Percentiles rank a stretch among this genome's conserved stretches.
Conservation (phyloP, 169 alveolate genomes). For the Plasmodium falciparum region DNA sequence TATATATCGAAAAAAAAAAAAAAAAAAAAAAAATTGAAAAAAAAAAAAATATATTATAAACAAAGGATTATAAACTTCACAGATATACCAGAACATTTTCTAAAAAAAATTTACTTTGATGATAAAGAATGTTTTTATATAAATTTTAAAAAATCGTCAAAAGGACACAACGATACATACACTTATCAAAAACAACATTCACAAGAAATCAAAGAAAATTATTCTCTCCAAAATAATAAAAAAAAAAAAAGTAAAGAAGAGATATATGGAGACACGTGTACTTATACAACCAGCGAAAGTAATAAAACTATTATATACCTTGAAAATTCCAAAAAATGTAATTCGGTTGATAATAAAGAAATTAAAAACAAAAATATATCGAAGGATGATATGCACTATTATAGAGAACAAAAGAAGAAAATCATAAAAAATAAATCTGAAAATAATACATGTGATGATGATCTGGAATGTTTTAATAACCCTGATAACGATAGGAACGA, state of each 20-base stretch:
- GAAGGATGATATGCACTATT: background rate
- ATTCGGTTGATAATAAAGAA: slow-evolving; percentile 17
- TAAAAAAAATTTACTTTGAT: slow-evolving; percentile 45
- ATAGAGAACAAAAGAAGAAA: slow-evolving; percentile 14
- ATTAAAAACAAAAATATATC: background rate
- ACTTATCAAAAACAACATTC: too few species aligned
- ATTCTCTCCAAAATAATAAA: too few species aligned
- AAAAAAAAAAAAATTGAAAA: slow-evolving; percentile 7
- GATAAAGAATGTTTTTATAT: slow-evolving; percentile 58
- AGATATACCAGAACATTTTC: slow-evolving; percentile 64
- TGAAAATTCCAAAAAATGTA: slow-evolving; percentile 28
- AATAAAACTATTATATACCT: slow-evolving; percentile 16
- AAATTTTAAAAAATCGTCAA: slow-evolving; percentile 35
- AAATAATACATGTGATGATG: background rate
- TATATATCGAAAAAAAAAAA: background rate
- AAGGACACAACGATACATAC: background rate
- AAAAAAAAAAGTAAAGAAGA: background rate
- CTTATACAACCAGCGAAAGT: slow-evolving; percentile 35
- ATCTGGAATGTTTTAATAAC: too few species aligned
- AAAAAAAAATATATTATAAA: slow-evolving; percentile 38
- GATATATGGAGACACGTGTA: slow-evolving; percentile 3
- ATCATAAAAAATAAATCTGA: background rate
- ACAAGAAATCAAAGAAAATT: too few species aligned
- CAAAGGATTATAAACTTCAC: slow-evolving; percentile 50
- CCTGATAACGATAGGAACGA: too few species aligned